Evolutionary conservation across 2,329 filamentous ascomycete genomes (phyloP).

Genomic region (Zasmidium angulare): DNA sequence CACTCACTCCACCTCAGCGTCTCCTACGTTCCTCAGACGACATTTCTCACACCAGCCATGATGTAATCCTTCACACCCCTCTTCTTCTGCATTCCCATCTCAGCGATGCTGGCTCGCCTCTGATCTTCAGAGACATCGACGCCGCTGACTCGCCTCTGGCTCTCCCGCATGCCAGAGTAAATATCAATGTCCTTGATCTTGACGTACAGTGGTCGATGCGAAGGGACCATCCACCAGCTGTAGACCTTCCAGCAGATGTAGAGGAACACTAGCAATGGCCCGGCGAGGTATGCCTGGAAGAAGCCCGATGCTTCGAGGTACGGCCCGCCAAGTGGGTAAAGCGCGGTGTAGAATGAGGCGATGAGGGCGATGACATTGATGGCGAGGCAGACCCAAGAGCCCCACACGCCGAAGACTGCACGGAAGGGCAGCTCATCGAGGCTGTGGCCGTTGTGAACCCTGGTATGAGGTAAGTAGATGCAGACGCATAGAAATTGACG

Average conservation of each 20-base stretch:
- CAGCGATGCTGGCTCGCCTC: slow-evolving; percentile 33
- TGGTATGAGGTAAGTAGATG: background rate
- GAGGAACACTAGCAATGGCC: slow-evolving; percentile 30
- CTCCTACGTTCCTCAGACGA: no score
- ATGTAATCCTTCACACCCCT: no score
- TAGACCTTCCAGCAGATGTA: slow-evolving; percentile 34
- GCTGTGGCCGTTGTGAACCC: slow-evolving; percentile 41
- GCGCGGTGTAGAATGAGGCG: slow-evolving; percentile 44
- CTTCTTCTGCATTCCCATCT: slow-evolving; percentile 33
- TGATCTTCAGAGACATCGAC: slow-evolving; percentile 27
- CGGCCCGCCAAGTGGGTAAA: slow-evolving; percentile 24
- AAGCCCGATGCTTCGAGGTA: slow-evolving; percentile 23
- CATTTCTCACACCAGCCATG: no score
- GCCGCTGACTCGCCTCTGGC: slow-evolving; percentile 29
- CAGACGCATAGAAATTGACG: background rate
- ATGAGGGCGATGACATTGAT: slow-evolving; percentile 41
- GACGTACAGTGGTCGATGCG: slow-evolving; percentile 34
- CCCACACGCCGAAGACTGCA: slow-evolving; percentile 41
- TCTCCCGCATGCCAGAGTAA: slow-evolving; percentile 39
- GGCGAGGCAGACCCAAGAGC: slow-evolving; percentile 41
- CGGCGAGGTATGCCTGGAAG: slow-evolving; percentile 33
- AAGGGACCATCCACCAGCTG: slow-evolving; percentile 26
- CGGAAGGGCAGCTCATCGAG: slow-evolving; percentile 48
- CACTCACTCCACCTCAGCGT: no score
- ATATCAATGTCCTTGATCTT: slow-evolving; percentile 37